phyloP scores from a whole-genome alignment of 148 eudicot genomes.

The Camellia japonica region DNA sequence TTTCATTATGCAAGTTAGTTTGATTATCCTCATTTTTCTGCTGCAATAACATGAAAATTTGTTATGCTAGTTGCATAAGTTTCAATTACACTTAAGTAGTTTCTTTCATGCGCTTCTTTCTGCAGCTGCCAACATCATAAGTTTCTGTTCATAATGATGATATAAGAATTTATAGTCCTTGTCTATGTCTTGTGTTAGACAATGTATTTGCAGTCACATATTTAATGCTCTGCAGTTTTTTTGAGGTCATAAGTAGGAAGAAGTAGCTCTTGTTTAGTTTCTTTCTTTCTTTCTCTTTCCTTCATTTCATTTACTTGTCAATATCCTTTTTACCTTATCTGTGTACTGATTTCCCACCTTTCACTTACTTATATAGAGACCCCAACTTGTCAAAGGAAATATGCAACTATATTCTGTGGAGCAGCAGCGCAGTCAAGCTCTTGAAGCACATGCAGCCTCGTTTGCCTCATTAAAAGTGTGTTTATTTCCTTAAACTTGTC shows the following conservation, averaged over 20 bases:
- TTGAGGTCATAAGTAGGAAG: background rate
- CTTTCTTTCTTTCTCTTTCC: background rate
- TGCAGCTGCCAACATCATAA: background rate
- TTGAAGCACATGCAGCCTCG: slow-evolving; percentile 98
- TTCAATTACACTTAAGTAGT: no score
- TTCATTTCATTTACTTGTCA: no score
- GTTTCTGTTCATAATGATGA: background rate
- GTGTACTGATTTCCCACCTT: background rate
- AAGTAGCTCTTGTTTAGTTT: background rate
- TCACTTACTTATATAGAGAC: slow-evolving; percentile 45
- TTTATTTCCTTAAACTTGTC: slow-evolving; percentile 9
- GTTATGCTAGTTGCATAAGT: no score
- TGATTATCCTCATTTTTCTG: background rate
- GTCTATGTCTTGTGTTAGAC: background rate
- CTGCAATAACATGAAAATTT: background rate
- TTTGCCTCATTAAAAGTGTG: slow-evolving; percentile 80
- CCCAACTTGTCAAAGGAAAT: slow-evolving; percentile 94
- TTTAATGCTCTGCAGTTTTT: background rate
- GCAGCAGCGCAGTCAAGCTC: slow-evolving; percentile 98
- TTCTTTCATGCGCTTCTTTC: background rate
- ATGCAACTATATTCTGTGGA: slow-evolving; percentile 98
- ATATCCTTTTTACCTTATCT: background rate
- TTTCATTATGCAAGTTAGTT: background rate
- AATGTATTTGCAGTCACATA: background rate
- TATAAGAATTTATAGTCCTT: background rate